Conservation (phyloP, 371 early-diverging fungal species). For the Mortierella sp. region DNA sequence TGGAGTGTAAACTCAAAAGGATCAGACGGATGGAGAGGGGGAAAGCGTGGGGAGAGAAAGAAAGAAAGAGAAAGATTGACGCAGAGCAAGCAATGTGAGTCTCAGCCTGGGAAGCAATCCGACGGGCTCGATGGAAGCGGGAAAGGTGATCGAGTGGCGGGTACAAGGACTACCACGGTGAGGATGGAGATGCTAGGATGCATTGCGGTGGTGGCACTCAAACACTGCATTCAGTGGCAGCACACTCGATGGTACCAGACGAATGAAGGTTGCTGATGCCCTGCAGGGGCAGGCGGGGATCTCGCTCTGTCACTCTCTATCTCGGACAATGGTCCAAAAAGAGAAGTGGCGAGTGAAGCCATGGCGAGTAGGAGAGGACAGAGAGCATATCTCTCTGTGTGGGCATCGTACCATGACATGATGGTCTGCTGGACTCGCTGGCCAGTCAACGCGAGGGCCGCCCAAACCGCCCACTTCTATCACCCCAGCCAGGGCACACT, state of each 20-base stretch:
- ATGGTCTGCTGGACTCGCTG: neutral
- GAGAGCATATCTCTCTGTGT: too few species aligned
- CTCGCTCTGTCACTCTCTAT: too few species aligned
- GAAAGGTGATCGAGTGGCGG: neutral
- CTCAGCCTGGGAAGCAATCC: neutral
- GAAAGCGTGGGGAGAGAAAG: slow-evolving; percentile 1
- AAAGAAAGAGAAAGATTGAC: neutral
- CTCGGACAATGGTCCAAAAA: too few species aligned
- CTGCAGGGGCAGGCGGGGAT: too few species aligned
- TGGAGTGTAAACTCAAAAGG: neutral
- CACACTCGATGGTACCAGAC: neutral
- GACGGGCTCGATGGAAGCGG: too few species aligned
- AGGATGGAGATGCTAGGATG: too few species aligned
- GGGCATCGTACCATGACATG: neutral
- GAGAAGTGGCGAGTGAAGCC: too few species aligned
- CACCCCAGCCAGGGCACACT: neutral
- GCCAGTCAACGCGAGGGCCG: too few species aligned
- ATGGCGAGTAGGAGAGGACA: neutral
- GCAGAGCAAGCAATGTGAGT: neutral
- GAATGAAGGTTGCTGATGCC: too few species aligned
- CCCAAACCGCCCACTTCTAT: too few species aligned
- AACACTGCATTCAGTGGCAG: neutral
- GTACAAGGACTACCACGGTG: neutral
- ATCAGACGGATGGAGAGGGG: neutral
- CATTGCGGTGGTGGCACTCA: too few species aligned